Evolutionary conservation across 129 eudicot genomes (phyloP).

Genomic region (Artemisia annua): DNA sequence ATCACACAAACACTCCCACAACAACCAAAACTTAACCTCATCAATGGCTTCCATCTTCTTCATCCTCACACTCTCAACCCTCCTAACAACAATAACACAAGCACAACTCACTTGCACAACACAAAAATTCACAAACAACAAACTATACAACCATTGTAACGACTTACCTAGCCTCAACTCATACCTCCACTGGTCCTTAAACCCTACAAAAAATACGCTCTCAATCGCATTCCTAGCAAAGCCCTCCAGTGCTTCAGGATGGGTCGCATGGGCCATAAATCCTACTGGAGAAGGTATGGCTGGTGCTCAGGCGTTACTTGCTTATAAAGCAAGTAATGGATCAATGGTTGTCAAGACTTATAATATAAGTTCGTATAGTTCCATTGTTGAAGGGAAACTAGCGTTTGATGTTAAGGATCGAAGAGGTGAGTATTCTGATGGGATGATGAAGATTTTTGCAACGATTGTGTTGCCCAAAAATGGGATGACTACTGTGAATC

Average conservation of each 20-base stretch:
- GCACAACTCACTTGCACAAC: constrained; percentile 52
- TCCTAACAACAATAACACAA: constrained; percentile 23
- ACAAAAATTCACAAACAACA: constrained; percentile 58
- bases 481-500: constrained; percentile 49
- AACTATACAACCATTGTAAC: constrained; percentile 56
- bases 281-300: constrained; percentile 79
- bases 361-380: constrained; percentile 48
- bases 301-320: constrained; percentile 76
- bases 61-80: constrained; percentile 24
- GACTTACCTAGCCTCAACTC: constrained; percentile 57
- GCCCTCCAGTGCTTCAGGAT: constrained; percentile 55
- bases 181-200: constrained; percentile 65
- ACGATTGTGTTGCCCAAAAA: constrained; percentile 56
- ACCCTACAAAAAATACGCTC: constrained; percentile 44
- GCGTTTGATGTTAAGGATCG: constrained; percentile 46
- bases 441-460: constrained; percentile 57
- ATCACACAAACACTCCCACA: too few relatives aligned
- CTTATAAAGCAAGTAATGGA: constrained; percentile 52
- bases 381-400: constrained; percentile 43
- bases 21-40: constrained; percentile 1
- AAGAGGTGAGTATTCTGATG: constrained; percentile 51
- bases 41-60: constrained; percentile 41
- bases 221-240: constrained; percentile 65
- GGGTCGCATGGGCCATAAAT: constrained; percentile 91
- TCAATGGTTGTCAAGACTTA: constrained; percentile 64